Conservation (phyloP, 116 monocot genomes). For the Trichopus zeylanicus region DNA sequence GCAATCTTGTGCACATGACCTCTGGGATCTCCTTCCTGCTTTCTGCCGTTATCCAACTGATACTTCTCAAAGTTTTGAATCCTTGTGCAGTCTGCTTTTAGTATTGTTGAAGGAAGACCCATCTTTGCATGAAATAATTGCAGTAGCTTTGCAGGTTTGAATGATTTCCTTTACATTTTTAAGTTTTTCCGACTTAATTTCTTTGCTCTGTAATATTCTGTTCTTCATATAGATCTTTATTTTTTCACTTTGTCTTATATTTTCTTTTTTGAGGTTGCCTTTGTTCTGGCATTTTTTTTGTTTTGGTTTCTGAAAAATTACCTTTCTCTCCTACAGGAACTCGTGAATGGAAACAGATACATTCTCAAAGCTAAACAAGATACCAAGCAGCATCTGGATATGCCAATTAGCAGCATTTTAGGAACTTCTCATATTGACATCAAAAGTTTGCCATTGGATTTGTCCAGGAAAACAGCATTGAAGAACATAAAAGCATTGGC, state of each 20-base stretch:
- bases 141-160: slow-evolving; percentile 53
- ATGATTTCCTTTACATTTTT: background rate
- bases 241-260: background rate
- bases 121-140: slow-evolving; percentile 46
- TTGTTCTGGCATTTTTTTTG: slow-evolving; percentile 3
- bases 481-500: slow-evolving; percentile 55
- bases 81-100: slow-evolving; percentile 34
- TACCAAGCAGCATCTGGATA: slow-evolving; percentile 4
- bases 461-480: slow-evolving; percentile 45
- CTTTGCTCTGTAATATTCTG: background rate
- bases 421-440: slow-evolving; percentile 14
- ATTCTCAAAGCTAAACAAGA: slow-evolving; percentile 17
- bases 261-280: background rate
- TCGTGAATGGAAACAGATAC: slow-evolving; percentile 56
- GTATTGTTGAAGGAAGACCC: slow-evolving; percentile 39
- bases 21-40: slow-evolving; percentile 84
- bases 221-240: background rate
- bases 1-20: slow-evolving; percentile 21
- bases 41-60: slow-evolving; percentile 79
- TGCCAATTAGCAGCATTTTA: slow-evolving; percentile 4
- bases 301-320: background rate
- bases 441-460: slow-evolving; percentile 7
- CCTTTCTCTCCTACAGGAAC: slow-evolving; percentile 38
- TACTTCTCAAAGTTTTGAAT: slow-evolving; percentile 35
- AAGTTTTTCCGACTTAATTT: background rate